phyloP scores from a whole-genome alignment of 208 protist species.

The Leishmania braziliensis region DNA sequence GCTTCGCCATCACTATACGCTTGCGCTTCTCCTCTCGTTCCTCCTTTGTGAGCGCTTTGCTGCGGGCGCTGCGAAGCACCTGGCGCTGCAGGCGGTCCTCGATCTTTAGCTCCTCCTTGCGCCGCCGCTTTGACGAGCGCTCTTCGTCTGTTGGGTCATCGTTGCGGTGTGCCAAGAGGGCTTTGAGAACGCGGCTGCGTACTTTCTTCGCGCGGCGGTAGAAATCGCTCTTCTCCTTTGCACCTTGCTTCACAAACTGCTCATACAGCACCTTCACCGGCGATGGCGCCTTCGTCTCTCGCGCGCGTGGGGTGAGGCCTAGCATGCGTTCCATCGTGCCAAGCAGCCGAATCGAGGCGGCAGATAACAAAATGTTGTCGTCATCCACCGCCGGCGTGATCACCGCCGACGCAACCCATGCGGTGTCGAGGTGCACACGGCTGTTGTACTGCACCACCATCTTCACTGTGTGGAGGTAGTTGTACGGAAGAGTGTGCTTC shows the following conservation, averaged over 20 bases:
- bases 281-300: conserved; percentile 77
- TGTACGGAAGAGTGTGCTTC: conserved; percentile 85
- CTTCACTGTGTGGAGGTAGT: conserved; percentile 81
- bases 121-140: conserved; percentile 64
- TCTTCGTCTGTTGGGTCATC: conserved; percentile 74
- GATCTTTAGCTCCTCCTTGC: conserved; percentile 75
- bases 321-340: conserved; percentile 70
- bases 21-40: conserved; percentile 84
- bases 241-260: conserved; percentile 57
- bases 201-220: conserved; percentile 67
- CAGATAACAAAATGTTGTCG: conserved; percentile 71
- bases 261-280: conserved; percentile 83
- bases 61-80: conserved; percentile 48
- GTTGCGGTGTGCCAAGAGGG: conserved; percentile 81
- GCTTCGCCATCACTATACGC: conserved; percentile 79
- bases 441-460: conserved; percentile 89
- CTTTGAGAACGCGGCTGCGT: conserved; percentile 69
- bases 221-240: conserved; percentile 63
- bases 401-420: conserved; percentile 53
- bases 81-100: conserved; percentile 82
- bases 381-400: conserved; percentile 65
- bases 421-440: conserved; percentile 70
- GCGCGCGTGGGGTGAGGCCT: conserved; percentile 57
- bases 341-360: conserved; percentile 73
- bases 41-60: conserved; percentile 73